Conservation (phyloP, 805 yeast species). For the Debaryomyces tyrocola region DNA sequence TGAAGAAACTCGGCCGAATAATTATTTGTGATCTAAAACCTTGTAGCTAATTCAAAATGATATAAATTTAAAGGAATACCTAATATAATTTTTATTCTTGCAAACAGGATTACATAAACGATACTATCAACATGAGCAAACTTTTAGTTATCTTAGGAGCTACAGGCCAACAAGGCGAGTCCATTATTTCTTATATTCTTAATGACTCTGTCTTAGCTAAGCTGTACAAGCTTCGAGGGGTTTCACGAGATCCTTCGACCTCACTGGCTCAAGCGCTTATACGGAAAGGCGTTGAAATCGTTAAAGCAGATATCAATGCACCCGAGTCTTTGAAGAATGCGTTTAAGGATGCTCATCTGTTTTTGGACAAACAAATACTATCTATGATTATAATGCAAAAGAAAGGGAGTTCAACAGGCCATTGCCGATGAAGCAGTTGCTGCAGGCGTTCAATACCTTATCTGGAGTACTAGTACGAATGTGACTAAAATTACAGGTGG, state of each 20-base stretch:
- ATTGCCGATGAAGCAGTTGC: constrained; percentile 4
- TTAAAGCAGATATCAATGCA: constrained; percentile 6
- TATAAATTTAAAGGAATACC: too few relatives aligned
- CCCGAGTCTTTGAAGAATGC: constrained; percentile 2
- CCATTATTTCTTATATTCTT: constrained; percentile 8
- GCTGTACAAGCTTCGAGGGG: constrained; percentile 10
- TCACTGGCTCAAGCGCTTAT: constrained; percentile 5
- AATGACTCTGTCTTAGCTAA: constrained; percentile 3
- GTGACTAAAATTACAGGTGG: constrained; percentile 1
- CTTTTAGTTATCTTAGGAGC: constrained; percentile 6
- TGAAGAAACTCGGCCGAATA: too few relatives aligned
- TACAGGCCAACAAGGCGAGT: constrained; percentile 31
- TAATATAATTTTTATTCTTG: too few relatives aligned
- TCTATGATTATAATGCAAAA: constrained; percentile 9
- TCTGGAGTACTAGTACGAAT: constrained; percentile 5
- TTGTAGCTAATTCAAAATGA: too few relatives aligned
- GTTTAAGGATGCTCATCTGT: constrained; percentile 6
- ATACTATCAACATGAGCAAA: constrained; percentile 4
- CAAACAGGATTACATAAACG: background rate
- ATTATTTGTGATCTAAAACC: too few relatives aligned
- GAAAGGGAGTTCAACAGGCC: constrained; percentile 2
- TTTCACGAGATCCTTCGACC: constrained; percentile 10
- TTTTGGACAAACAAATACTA: constrained; percentile 1
- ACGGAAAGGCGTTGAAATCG: constrained; percentile 12
- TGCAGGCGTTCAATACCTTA: constrained; percentile 3